Conservation (phyloP, 1,139 yeast species). For the Hanseniaspora sp. region DNA sequence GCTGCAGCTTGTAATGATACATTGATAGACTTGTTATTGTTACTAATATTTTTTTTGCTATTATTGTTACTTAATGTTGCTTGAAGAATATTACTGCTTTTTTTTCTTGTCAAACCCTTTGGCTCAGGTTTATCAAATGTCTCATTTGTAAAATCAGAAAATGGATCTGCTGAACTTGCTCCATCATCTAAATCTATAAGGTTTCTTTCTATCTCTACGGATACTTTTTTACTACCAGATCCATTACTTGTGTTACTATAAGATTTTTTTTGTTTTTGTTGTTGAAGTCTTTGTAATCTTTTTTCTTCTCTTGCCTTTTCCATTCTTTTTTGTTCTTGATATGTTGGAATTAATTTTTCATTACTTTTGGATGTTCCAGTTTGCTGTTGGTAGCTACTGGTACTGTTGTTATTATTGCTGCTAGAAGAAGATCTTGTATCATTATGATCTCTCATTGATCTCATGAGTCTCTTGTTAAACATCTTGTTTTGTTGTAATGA, state of each 20-base stretch:
- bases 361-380: neutral
- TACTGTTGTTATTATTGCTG: neutral
- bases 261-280: neutral
- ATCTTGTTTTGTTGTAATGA: slow-evolving; percentile 13
- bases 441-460: slow-evolving; percentile 10
- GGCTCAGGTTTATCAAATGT: neutral
- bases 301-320: neutral
- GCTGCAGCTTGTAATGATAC: slow-evolving; percentile 11
- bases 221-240: neutral
- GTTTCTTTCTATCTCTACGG: neutral
- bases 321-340: neutral
- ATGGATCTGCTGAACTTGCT: neutral
- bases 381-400: neutral
- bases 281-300: neutral
- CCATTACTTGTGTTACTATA: neutral
- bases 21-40: neutral
- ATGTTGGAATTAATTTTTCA: neutral
- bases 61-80: neutral
- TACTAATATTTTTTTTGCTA: neutral
- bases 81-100: neutral
- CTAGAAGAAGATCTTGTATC: neutral
- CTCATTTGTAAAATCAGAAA: slow-evolving; percentile 5
- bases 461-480: slow-evolving; percentile 12
- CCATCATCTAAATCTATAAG: neutral
- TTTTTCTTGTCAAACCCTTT: neutral